Evolutionary conservation across 192 early-diverging fungal species (phyloP), one percentile per base, ranked within the genome.

Genomic region (Mortierella claussenii): DNA sequence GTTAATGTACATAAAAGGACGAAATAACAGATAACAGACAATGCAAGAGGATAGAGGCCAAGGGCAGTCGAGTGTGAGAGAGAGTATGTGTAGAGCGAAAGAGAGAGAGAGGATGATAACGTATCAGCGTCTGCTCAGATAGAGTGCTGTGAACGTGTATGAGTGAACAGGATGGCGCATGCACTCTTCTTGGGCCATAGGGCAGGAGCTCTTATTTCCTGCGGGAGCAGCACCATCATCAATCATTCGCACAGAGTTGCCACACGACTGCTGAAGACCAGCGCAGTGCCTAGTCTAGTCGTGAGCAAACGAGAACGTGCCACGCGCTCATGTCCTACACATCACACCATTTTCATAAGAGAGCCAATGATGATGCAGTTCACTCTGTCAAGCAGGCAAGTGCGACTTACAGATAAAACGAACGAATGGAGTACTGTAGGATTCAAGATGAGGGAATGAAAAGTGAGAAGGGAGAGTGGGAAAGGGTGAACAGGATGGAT

Each of bases 61-160:
- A 46, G 15, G 10, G 30, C 23, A 40, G 26, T 12, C 15, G 33
- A 27, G 21, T 28, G 1, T 28, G 23, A 58, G 30, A 57, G 40
- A 40, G 40, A 57, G 55, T n/a, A n/a, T n/a, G n/a, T n/a, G n/a
- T n/a, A 23, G 26, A 55, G 32, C 45, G 53, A 66, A 21, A 58
- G 55, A 45, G 40, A 57, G 28, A 60, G 28, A 61, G 42, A 69
- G 23, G 28, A 21, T 23, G 32, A 5, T 8, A n/a, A 48, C 10
- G n/a, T 7, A 48, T 5, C 7, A 23, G 13, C 46, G n/a, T 13
- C 46, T 7, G 21, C 5, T 48, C n/a, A 48, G 21, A 48, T 8
- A 23, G n/a, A 48, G 46, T 10, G 37, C n/a, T n/a, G n/a, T n/a
- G n/a, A n/a, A n/a, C n/a, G n/a, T n/a, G n/a, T n/a, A n/a, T n/a